Percentiles rank a stretch among this genome's conserved stretches.
Evolutionary conservation across 2,329 filamentous ascomycete species (phyloP).

Genomic region (Tolypocladium sp.): DNA sequence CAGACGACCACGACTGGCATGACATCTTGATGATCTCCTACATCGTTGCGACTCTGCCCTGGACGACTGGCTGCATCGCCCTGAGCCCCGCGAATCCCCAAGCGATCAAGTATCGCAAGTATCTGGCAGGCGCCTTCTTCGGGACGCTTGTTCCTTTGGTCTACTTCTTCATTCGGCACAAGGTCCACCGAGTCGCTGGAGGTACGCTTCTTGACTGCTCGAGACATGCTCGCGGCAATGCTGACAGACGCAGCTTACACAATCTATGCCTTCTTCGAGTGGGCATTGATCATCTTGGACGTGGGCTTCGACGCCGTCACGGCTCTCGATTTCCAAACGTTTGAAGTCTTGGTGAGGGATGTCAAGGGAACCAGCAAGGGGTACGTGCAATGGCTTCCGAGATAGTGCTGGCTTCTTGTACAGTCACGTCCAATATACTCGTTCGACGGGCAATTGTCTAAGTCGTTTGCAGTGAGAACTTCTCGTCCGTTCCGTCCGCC

Average conservation of each 20-base stretch:
- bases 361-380: constrained; percentile 87
- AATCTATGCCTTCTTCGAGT: constrained; percentile 95
- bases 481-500: constrained; percentile 35
- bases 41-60: constrained; percentile 84
- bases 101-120: constrained; percentile 83
- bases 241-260: constrained; percentile 66
- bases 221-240: constrained; percentile 1
- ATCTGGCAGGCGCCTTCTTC: constrained; percentile 77
- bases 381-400: constrained; percentile 96
- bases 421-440: constrained; percentile 21
- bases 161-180: constrained; percentile 98
- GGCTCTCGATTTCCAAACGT: constrained; percentile 78
- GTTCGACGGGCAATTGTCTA: constrained; percentile 26
- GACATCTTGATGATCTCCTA: constrained; percentile 99
- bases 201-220: constrained; percentile 47
- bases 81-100: constrained; percentile 76
- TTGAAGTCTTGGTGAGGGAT: constrained; percentile 84
- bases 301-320: constrained; percentile 95
- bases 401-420: constrained; percentile 47
- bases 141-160: constrained; percentile 81
- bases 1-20: constrained; percentile 97
- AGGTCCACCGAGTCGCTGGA: constrained; percentile 87
- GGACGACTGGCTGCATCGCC: constrained; percentile 84
- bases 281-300: constrained; percentile 89
- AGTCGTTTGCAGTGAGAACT: constrained; percentile 36